A percentile compares a stretch with the other conserved stretches of the same genome.
phyloP scores from a whole-genome alignment of 2,329 filamentous ascomycete genomes.

The Colletotrichum cuscutae region DNA sequence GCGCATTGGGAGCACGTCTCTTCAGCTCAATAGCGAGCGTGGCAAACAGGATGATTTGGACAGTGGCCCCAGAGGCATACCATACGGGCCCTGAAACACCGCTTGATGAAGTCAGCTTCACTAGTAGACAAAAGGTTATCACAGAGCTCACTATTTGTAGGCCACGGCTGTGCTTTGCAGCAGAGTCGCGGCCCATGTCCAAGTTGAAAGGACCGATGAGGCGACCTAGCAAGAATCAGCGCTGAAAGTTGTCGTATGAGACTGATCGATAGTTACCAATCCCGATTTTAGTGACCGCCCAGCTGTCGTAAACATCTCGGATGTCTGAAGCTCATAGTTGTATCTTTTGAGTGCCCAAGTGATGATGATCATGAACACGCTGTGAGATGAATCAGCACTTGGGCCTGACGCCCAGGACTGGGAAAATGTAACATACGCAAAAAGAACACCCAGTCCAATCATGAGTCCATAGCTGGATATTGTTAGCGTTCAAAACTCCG shows the following conservation, averaged over 20 bases:
- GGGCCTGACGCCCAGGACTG: background rate
- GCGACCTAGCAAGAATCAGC: conserved; percentile 58
- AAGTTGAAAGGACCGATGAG: conserved; percentile 89
- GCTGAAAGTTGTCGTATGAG: fast-evolving
- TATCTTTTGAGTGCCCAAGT: conserved; percentile 75
- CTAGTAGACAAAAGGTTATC: fast-evolving
- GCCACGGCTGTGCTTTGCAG: conserved; percentile 84
- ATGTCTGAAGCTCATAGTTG: conserved; percentile 80
- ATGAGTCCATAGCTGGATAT: conserved; percentile 32
- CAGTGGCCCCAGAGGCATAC: conserved; percentile 78
- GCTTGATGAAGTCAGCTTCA: conserved; percentile 15
- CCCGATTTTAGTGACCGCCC: conserved; percentile 90
- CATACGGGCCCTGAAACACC: conserved; percentile 71
- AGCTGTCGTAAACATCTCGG: conserved; percentile 92
- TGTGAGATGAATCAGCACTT: background rate
- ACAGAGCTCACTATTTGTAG: conserved; percentile 68
- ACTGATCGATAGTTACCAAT: conserved; percentile 55
- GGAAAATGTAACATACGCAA: conserved; percentile 10
- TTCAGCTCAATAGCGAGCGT: conserved; percentile 92
- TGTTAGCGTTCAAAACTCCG: background rate
- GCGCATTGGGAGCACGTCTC: conserved; percentile 85
- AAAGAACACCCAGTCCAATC: conserved; percentile 32
- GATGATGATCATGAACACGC: conserved; percentile 61
- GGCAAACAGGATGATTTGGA: conserved; percentile 90
- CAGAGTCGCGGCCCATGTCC: conserved; percentile 91